Conservation (phyloP, 1,284 basidiomycete species). For the Boletus semigastroideus region DNA sequence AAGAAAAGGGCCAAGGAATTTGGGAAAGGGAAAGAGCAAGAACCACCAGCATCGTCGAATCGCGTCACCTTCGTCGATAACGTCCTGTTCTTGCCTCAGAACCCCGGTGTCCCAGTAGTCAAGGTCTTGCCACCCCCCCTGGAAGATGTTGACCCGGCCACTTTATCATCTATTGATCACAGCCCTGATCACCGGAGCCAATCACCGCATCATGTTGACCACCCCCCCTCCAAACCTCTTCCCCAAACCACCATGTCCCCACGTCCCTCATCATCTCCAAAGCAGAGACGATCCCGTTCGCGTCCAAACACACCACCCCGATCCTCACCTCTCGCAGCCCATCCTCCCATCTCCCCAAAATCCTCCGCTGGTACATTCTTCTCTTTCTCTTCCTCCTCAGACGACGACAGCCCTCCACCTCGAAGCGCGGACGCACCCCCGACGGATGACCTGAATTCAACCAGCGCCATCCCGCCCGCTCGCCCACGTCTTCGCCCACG, state of each 20-base stretch:
- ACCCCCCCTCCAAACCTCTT: conserved; percentile 1
- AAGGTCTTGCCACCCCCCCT: conserved; percentile 15
- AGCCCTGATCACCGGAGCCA: conserved; percentile 2
- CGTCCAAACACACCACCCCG: conserved; percentile 20
- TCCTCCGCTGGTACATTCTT: conserved; percentile 31
- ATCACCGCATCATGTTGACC: conserved; percentile 7
- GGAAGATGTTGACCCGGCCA: neutral
- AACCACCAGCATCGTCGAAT: neutral
- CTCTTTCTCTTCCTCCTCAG: conserved; percentile 18
- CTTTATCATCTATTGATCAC: neutral
- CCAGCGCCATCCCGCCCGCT: conserved; percentile 4
- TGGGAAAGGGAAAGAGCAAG: conserved; percentile 11
- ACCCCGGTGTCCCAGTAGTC: conserved; percentile 8
- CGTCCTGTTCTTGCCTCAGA: neutral
- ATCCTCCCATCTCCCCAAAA: conserved; percentile 26
- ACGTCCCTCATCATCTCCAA: conserved; percentile 7
- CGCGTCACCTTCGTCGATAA: conserved; percentile 17
- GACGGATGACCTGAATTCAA: neutral
- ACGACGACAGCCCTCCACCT: conserved; percentile 9
- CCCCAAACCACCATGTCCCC: conserved; percentile 3
- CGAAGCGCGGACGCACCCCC: neutral
- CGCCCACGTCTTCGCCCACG: conserved; percentile 21
- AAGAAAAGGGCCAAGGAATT: conserved; percentile 18
- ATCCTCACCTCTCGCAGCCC: conserved; percentile 14
- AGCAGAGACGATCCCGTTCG: conserved; percentile 13